A percentile compares a stretch with the other conserved stretches of the same genome.
Evolutionary conservation across 257 asterid genomes (phyloP).

Genomic region (Solanum etuberosum): DNA sequence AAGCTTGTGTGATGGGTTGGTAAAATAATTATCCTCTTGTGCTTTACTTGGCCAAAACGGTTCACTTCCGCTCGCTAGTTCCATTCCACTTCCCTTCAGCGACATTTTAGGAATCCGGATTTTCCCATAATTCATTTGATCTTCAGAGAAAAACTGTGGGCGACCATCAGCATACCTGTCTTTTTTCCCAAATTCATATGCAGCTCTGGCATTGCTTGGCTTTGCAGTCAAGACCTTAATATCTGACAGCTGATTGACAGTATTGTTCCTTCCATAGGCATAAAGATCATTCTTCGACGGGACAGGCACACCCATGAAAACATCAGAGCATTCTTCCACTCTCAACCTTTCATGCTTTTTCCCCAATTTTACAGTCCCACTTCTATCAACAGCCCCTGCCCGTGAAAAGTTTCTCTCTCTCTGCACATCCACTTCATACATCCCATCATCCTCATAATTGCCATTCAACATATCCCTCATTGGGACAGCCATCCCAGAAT

Average conservation of each 20-base stretch:
- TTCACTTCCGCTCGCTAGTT: constrained; percentile 37
- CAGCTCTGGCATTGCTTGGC: constrained; percentile 40
- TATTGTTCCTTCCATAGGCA: constrained; percentile 53
- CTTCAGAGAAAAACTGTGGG: constrained; percentile 44
- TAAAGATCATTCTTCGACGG: constrained; percentile 35
- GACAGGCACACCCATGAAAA: constrained; percentile 31
- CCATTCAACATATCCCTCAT: constrained; percentile 44
- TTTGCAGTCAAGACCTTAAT: constrained; percentile 65
- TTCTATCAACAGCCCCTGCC: constrained; percentile 24
- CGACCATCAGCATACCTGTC: constrained; percentile 33
- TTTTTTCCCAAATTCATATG: constrained; percentile 42
- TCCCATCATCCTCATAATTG: constrained; percentile 50
- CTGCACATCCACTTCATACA: constrained; percentile 54
- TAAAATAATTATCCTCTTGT: constrained; percentile 37
- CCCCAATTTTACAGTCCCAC: constrained; percentile 36
- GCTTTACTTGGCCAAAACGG: constrained; percentile 37
- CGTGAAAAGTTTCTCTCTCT: constrained; percentile 37
- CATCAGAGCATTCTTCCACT: constrained; percentile 34
- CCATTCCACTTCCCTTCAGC: constrained; percentile 48
- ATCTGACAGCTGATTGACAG: constrained; percentile 73
- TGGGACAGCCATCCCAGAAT: constrained; percentile 30
- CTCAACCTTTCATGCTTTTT: constrained; percentile 44
- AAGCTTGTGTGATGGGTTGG: constrained; percentile 33
- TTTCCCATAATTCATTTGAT: constrained; percentile 48
- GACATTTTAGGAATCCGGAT: constrained; percentile 46